Evolutionary conservation across 2,329 filamentous ascomycete genomes (phyloP).

Genomic region (Microascus cirrosus): DNA sequence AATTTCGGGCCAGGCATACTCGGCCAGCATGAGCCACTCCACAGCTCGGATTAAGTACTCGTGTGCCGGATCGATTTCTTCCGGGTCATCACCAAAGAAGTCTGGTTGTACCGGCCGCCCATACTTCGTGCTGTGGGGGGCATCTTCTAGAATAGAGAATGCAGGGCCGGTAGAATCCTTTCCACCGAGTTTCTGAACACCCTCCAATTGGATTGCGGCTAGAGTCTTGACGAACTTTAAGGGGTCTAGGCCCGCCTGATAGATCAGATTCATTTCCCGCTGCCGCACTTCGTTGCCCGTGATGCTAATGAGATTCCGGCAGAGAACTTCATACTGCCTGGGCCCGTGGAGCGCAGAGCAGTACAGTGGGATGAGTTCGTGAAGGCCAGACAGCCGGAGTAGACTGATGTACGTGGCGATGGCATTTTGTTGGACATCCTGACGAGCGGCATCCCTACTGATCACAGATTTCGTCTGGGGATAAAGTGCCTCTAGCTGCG

Average conservation of each 20-base stretch:
- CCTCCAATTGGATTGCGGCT: conserved; percentile 38
- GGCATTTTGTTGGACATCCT: conserved; percentile 57
- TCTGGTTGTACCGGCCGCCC: conserved; percentile 57
- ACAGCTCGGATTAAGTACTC: conserved; percentile 64
- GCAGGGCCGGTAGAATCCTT: background rate
- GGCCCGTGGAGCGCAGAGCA: conserved; percentile 62
- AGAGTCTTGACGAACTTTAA: conserved; percentile 64
- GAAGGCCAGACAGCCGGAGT: conserved; percentile 59
- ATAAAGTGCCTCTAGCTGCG: conserved; percentile 52
- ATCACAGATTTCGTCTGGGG: background rate
- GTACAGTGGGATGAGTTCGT: conserved; percentile 77
- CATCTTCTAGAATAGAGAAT: conserved; percentile 37
- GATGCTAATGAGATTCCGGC: conserved; percentile 65
- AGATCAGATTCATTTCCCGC: conserved; percentile 62
- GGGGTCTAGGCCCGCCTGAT: conserved; percentile 61
- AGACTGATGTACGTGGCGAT: conserved; percentile 74
- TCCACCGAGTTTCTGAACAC: conserved; percentile 24
- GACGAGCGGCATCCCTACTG: conserved; percentile 6
- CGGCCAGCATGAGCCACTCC: conserved; percentile 73
- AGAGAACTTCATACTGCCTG: conserved; percentile 60
- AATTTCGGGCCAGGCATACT: conserved; percentile 60
- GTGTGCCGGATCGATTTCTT: conserved; percentile 47
- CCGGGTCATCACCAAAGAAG: conserved; percentile 56
- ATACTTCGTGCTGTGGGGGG: conserved; percentile 39
- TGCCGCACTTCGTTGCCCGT: conserved; percentile 53